Percentiles rank a stretch among this genome's conserved stretches.
These are phyloP conservation scores for Aspergillus affinis DNA, from an alignment of 495 filamentous ascomycete genomes.

Conservation along the genomic window DNA sequence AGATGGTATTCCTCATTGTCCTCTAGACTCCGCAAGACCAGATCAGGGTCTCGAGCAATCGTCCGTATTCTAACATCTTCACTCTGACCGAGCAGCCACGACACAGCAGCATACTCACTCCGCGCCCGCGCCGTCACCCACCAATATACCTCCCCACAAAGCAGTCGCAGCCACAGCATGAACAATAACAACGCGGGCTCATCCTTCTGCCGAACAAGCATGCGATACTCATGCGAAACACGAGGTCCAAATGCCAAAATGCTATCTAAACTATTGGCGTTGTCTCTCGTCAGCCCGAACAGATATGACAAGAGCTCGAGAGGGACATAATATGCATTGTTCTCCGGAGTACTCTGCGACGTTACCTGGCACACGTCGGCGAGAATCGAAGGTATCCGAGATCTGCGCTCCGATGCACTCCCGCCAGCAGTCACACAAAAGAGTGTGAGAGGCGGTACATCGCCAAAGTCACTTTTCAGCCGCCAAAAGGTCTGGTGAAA, in stretches of 20 bases:
- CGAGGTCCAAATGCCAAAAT: background rate
- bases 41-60: background rate
- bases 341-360: background rate
- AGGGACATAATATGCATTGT: background rate
- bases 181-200: slow-evolving; percentile 5
- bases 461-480: background rate
- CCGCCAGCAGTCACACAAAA: background rate
- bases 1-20: background rate
- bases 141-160: background rate
- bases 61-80: background rate
- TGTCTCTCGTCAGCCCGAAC: background rate
- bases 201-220: slow-evolving; percentile 2
- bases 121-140: slow-evolving; percentile 5
- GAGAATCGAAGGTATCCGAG: background rate
- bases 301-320: background rate
- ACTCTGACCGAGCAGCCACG: background rate
- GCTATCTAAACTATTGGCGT: background rate
- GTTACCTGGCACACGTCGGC: slow-evolving; percentile 1
- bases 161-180: slow-evolving; percentile 8
- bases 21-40: background rate
- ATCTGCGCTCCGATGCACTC: background rate
- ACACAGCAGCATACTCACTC: slow-evolving; percentile 8
- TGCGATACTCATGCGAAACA: background rate
- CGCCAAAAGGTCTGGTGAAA: background rate
- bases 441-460: background rate